Percentiles rank a stretch among this genome's conserved stretches.
phyloP scores from a whole-genome alignment of 352 stramenopile genomes.

The Pelagophyceae sp. region DNA sequence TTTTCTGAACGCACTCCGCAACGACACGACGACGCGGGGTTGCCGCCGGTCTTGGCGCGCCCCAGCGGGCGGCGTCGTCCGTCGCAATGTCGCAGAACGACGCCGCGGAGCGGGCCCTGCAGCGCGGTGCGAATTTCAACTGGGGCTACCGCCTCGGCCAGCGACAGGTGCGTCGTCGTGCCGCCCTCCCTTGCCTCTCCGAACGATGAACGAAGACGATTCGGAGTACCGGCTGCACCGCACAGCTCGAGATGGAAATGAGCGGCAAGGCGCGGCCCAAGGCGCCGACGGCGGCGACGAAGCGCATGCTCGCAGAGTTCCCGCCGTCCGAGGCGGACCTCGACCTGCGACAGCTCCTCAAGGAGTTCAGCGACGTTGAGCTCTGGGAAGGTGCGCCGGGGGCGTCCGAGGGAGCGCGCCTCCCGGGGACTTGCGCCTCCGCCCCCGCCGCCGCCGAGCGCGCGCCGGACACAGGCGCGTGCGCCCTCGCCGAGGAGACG shows the following conservation, averaged over 20 bases:
- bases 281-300: neutral
- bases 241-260: conserved; percentile 8
- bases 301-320: neutral
- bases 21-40: neutral
- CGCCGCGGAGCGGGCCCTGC: neutral
- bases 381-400: too few relatives aligned
- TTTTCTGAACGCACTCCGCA: neutral
- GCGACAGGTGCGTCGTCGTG: neutral
- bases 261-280: neutral
- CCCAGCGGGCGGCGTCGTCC: neutral
- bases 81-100: neutral
- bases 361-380: neutral
- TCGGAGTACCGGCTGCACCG: neutral
- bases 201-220: neutral
- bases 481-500: neutral
- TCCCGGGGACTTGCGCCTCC: too few relatives aligned
- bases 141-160: neutral
- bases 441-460: too few relatives aligned
- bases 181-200: too few relatives aligned
- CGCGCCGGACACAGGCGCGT: too few relatives aligned
- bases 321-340: neutral
- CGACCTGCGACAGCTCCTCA: neutral
- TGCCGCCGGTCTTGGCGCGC: neutral
- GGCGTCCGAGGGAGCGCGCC: too few relatives aligned
- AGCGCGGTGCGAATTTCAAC: neutral